These are phyloP conservation scores for Saccharomycopsis vini DNA, from an alignment of 805 yeast genomes.

Conservation along the genomic window DNA sequence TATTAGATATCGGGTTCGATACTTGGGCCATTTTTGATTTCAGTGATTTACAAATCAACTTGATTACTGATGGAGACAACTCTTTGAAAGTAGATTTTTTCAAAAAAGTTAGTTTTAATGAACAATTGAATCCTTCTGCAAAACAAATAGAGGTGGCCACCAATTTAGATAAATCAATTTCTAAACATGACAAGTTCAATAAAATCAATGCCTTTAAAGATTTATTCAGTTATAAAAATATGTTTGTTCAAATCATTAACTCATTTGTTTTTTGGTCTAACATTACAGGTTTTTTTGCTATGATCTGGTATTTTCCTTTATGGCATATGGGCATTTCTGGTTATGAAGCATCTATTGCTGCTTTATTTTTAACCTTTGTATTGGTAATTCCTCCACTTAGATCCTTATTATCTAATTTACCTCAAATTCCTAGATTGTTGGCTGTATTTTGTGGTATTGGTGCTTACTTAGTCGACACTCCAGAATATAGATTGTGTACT, in stretches of 20 bases:
- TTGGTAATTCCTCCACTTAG: constrained; percentile 39
- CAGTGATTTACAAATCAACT: constrained; percentile 41
- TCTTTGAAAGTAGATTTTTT: constrained; percentile 15
- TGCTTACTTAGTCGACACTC: constrained; percentile 58
- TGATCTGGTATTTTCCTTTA: constrained; percentile 94
- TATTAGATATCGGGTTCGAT: constrained; percentile 80
- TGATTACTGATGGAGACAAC: constrained; percentile 20
- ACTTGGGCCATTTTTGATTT: constrained; percentile 71
- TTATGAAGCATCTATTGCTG: constrained; percentile 64
- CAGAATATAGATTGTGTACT: constrained; percentile 58
- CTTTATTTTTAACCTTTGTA: constrained; percentile 51
- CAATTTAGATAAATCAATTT: constrained; percentile 17
- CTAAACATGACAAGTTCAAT: constrained; percentile 20
- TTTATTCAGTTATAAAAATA: constrained; percentile 26
- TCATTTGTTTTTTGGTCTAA: constrained; percentile 81
- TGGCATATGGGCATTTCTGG: constrained; percentile 99
- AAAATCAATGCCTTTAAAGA: constrained; percentile 12
- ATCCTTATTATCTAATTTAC: constrained; percentile 32
- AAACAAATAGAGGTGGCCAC: constrained; percentile 22
- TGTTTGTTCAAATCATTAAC: constrained; percentile 44
- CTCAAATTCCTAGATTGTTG: constrained; percentile 45
- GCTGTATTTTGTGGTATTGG: constrained; percentile 65
- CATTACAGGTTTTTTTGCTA: constrained; percentile 67
- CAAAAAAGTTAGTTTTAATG: constrained; percentile 18
- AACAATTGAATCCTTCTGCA: constrained; percentile 21